Base-by-base conservation (phyloP, 352 stramenopile genomes). In the Phytophthora sp. region DNA sequence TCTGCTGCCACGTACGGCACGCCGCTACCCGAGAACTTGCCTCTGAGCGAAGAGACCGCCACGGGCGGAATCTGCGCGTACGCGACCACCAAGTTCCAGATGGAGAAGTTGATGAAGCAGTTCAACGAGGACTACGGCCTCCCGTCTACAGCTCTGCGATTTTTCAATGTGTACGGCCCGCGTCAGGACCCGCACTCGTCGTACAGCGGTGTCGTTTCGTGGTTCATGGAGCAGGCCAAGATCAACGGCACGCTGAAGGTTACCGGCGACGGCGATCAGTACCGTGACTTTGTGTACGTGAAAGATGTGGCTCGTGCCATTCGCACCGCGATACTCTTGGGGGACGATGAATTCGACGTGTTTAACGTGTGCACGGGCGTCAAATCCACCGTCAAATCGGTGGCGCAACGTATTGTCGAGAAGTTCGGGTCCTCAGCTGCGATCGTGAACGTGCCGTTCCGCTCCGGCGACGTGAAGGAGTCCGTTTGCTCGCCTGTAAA, bases 211-310 rank as follows among this genome's bases (percentile, higher is more conserved):
- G 86, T 94, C 26, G 81, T 94, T 24, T 92, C 86, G 38, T 92
- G 82, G 84, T 91, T 94, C 66, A 94, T 94, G 86, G 86, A 94
- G 64, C 82, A 93, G 73, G 84, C 86, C 29, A 89, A 88, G 69
- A 90, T 84, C 64, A 91, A 94, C 63, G 84, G 83, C 45, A 89
- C 82, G 16, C 66, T 94, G 60, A 91, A 91, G 70, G 80, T 94
- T 31, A 90, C 81, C 3, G 86, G 86, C 18, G 78, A 89, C 13
- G 86, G 84, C 24, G 79, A 90, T 21, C 86, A 94, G 54, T 93
- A 91, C 73, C 84, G 86, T 13, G 86, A 95, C 67, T 95, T 95
- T 63, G 85, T 95, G 57, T 95, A 81, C 59, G 86, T 95, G 38
- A 93, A 95, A 71, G 86, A 95, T 36, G 83, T 95, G 2, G 86